phyloP scores from a whole-genome alignment of 2,329 filamentous ascomycete genomes.

The Harringtonia lauricola region DNA sequence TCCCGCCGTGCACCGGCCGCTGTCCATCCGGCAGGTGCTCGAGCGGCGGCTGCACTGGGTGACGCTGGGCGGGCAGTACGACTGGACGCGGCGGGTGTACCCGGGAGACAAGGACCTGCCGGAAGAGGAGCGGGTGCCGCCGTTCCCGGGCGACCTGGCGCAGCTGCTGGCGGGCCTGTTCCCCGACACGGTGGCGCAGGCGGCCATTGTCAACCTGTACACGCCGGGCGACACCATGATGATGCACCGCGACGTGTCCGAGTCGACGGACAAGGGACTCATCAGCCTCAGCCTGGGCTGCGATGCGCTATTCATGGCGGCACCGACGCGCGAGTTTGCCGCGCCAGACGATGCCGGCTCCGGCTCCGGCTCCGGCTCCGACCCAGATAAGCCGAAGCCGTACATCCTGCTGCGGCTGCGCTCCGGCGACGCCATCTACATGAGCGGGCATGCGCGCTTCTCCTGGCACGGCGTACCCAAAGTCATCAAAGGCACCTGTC shows the following conservation, averaged over 20 bases:
- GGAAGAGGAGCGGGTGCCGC: constrained; percentile 23
- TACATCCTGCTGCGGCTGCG: constrained; percentile 56
- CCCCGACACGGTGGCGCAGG: constrained; percentile 67
- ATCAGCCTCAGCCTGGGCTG: constrained; percentile 85
- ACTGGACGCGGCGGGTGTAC: constrained; percentile 85
- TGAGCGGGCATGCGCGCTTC: constrained; percentile 71
- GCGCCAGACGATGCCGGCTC: too few relatives aligned
- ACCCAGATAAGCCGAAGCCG: too few relatives aligned
- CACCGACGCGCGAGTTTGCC: constrained; percentile 33
- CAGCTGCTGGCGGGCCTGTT: constrained; percentile 59
- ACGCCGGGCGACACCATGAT: constrained; percentile 83
- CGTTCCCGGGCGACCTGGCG: constrained; percentile 65
- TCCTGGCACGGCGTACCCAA: constrained; percentile 96
- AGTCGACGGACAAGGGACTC: constrained; percentile 66
- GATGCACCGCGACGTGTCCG: constrained; percentile 88
- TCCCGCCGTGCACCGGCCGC: constrained; percentile 59
- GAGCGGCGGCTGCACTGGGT: constrained; percentile 83
- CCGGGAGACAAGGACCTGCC: constrained; percentile 30
- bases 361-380: too few relatives aligned
- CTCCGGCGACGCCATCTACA: constrained; percentile 84
- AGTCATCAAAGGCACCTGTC: constrained; percentile 70
- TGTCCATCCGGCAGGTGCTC: constrained; percentile 60
- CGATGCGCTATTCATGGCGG: constrained; percentile 79
- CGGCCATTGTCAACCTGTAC: constrained; percentile 91
- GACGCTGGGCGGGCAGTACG: constrained; percentile 89